phyloP scores from a whole-genome alignment of 2,329 filamentous ascomycete species.

The Periconia sp. region DNA sequence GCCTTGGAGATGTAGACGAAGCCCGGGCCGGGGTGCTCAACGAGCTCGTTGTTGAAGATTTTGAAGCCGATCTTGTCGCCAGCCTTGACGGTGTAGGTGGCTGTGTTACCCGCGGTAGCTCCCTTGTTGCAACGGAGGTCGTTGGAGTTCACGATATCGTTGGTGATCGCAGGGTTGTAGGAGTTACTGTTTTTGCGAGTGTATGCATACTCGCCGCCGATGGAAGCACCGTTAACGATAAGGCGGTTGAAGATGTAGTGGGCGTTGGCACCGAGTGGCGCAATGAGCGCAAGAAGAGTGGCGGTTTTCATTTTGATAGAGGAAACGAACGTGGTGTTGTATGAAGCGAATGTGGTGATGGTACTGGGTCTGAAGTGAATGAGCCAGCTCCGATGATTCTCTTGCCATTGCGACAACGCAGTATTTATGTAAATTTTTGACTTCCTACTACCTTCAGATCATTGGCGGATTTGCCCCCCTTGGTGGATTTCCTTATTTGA shows the following conservation, averaged over 20 bases:
- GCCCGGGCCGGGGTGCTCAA: constrained; percentile 45
- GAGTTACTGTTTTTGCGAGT: constrained; percentile 39
- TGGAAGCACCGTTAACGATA: constrained; percentile 33
- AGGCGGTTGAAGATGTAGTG: constrained; percentile 43
- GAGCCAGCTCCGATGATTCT: neutral
- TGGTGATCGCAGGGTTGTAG: constrained; percentile 34
- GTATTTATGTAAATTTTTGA: neutral
- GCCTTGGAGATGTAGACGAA: constrained; percentile 49
- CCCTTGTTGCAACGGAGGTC: constrained; percentile 42
- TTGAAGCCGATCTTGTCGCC: constrained; percentile 55
- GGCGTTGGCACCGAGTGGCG: constrained; percentile 17
- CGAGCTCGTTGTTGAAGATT: constrained; percentile 53
- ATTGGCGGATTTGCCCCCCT: neutral
- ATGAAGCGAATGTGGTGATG: neutral
- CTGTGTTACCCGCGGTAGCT: constrained; percentile 33
- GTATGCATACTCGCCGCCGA: constrained; percentile 39
- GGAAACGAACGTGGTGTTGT: neutral
- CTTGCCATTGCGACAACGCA: neutral
- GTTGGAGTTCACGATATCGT: constrained; percentile 34
- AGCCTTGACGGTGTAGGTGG: constrained; percentile 42
- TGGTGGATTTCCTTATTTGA: neutral
- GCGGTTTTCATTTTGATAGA: constrained; percentile 31
- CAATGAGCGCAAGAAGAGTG: constrained; percentile 22
- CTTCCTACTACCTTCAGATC: neutral
- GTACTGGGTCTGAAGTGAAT: neutral